Evolutionary conservation across 2,329 filamentous ascomycete genomes (phyloP).

Genomic region (Aaosphaeria pasadenensis): DNA sequence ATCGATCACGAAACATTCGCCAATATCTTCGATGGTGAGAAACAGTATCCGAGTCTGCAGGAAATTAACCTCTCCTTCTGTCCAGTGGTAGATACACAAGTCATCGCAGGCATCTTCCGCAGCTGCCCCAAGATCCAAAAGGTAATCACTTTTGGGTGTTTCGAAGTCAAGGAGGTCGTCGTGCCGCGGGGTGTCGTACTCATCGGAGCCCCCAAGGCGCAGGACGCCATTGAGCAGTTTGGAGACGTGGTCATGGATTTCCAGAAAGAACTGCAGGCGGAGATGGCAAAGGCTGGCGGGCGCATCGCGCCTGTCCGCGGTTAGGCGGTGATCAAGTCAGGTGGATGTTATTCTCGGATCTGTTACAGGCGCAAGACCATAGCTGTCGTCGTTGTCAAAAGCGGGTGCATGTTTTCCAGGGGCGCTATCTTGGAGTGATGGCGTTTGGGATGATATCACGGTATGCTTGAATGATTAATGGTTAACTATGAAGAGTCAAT

Average conservation of each 20-base stretch:
- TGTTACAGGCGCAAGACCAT: no score
- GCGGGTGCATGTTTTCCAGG: no score
- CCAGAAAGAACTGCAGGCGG: constrained; percentile 15
- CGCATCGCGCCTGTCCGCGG: constrained; percentile 22
- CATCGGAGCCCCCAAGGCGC: constrained; percentile 58
- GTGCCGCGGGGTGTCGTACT: constrained; percentile 58
- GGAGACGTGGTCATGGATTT: constrained; percentile 37
- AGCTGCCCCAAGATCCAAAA: constrained; percentile 59
- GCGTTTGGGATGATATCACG: no score
- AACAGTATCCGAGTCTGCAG: constrained; percentile 63
- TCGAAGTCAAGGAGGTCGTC: constrained; percentile 54
- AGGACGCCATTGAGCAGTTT: constrained; percentile 55
- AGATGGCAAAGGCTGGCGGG: constrained; percentile 10
- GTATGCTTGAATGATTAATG: no score
- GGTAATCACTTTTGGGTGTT: constrained; percentile 62
- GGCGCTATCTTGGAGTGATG: no score
- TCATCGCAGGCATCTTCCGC: constrained; percentile 63
- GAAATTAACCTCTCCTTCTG: constrained; percentile 78
- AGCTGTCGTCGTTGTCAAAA: no score
- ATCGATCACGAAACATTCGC: constrained; percentile 72
- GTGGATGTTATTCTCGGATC: no score
- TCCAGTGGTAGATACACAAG: constrained; percentile 62
- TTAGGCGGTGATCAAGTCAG: constrained; percentile 22
- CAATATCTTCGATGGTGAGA: constrained; percentile 62
- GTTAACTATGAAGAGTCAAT: no score